Evolutionary conservation across 176 grass and related monocot genomes (phyloP), one percentile per base, ranked within the genome.

Genomic region (Carex myosuroides): DNA sequence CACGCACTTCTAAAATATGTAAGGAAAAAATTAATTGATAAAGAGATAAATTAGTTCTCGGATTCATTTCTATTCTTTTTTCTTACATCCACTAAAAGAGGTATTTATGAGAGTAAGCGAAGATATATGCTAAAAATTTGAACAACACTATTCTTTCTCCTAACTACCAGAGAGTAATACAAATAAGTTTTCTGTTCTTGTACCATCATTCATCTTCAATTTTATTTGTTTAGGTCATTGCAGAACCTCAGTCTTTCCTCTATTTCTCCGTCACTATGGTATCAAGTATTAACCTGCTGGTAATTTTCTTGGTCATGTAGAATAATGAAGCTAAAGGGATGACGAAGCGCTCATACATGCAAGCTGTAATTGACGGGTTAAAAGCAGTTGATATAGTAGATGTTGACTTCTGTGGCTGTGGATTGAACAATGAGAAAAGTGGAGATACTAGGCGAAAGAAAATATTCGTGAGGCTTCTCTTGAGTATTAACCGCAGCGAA

Each of bases 291-390:
- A 73, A 50, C 3, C n/a, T 24, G 5, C n/a, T 73, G n/a, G 20
- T 73, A 20, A 21, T 72, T 58, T 87, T 85, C 56, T 1, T 66
- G 79, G 60, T 83, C 24, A 10, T 82, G 50, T 76, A 98, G 95
- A 91, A 91, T 77, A 98, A 95, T 89, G 92, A 89, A 90, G 84
- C 86, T 20, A 98, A 95, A 91, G 95, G 95, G 85, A 98, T 98
- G 91, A 98, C 95, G 46, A 98, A 98, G 83, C 65, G 41, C 50
- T 98, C 95, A 54, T 98, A 93, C 79, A 90, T 98, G 91, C 77
- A 98, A 84, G 95, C 95, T 85, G 95, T 95, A 64, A 91, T 98
- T 83, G 88, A 91, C 48, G 95, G 95, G 83, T 79, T 95, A 84
- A 90, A 84, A 89, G 65, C 88, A 77, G 86, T 92, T 61, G 86